A percentile compares a stretch with the other conserved stretches of the same genome.
Evolutionary conservation across 768 basidiomycete genomes (phyloP).

Genomic region (Mycena latifolia): DNA sequence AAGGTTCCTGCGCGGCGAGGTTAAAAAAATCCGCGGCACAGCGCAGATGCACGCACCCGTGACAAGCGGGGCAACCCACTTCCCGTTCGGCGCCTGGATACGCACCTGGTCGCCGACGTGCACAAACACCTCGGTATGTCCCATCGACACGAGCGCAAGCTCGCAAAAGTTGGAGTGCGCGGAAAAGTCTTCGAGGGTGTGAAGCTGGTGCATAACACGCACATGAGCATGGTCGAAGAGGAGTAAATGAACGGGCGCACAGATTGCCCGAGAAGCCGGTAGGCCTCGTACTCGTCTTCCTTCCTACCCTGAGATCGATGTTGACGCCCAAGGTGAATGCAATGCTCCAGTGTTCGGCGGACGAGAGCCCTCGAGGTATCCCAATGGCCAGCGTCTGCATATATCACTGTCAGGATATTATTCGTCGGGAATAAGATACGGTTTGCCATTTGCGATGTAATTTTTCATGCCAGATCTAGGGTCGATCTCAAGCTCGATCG

Average conservation of each 20-base stretch:
- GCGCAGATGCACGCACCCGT: slow-evolving; percentile 63
- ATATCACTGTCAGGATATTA: not conserved
- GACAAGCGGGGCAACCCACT: slow-evolving; percentile 83
- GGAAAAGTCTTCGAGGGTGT: slow-evolving; percentile 88
- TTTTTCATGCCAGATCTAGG: slow-evolving; percentile 94
- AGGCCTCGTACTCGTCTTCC: slow-evolving; percentile 82
- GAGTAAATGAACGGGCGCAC: slow-evolving; percentile 49
- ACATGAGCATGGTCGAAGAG: not conserved
- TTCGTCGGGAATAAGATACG: not conserved
- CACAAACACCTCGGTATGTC: slow-evolving; percentile 81
- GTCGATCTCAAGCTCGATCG: slow-evolving; percentile 88
- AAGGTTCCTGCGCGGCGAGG: slow-evolving; percentile 67
- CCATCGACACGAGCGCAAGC: slow-evolving; percentile 79
- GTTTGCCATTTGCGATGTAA: slow-evolving; percentile 85
- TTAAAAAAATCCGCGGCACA: not conserved
- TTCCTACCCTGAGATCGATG: slow-evolving; percentile 70
- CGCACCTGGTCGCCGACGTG: slow-evolving; percentile 89
- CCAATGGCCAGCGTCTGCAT: slow-evolving; percentile 78
- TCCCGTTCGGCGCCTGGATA: slow-evolving; percentile 80
- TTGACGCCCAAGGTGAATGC: slow-evolving; percentile 83
- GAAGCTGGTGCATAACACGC: slow-evolving; percentile 58
- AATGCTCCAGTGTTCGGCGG: slow-evolving; percentile 77
- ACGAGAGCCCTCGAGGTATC: slow-evolving; percentile 88
- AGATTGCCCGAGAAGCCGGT: slow-evolving; percentile 80
- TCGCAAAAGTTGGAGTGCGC: slow-evolving; percentile 95